Base-by-base conservation (phyloP, 2,329 filamentous ascomycete species). In the Aspergillus bombycis region DNA sequence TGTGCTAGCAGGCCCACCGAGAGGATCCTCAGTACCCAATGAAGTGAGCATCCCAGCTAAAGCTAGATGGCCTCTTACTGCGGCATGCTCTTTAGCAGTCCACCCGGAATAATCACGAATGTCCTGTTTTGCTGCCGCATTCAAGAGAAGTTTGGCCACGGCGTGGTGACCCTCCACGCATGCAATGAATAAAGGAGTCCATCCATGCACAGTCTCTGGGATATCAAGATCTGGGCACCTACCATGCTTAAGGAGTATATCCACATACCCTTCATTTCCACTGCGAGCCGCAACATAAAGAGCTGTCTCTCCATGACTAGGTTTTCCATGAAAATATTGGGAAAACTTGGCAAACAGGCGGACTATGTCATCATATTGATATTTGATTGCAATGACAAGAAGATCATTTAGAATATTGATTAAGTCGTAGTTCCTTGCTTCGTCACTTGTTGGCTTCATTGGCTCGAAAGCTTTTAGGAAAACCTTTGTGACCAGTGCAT, bases 151-250 rank as follows among this genome's bases (percentile, higher is more conserved):
- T 36, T 72, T 59, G 6, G 70, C 72, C 54, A 73, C 60, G 1
- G 62, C 62, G 1, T 57, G 28, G 50, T 78, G 61, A 0, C 77
- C 77, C 23, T 69, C 58, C 1, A 68, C 67, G 56, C 71, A 72
- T 34, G 76, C 74, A 57, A 72, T 65, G 43, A 75, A 73, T 28
- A 79, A 62, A 6, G 77, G 72, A 12, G 75, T 79, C 77, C 76
- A 77, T 4, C 72, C 72, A 34, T 66, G 64, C 1, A 67, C 59
- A 14, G 58, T 52, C 36, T 77, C 71, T 4, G 52, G 48, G 21
- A 58, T 36, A 54, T 77, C 62, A 32, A 75, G 53, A 14, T 46
- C 54, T 19, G 32, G 28, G 7, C 11, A 14, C 0, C 36, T 60
- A 48, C 23, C 45, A 10, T 43, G 26, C 4, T 65, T 6, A 26